Evolutionary conservation across 139 green algal species (phyloP).

Genomic region (Edaphochlamys debaryana): DNA sequence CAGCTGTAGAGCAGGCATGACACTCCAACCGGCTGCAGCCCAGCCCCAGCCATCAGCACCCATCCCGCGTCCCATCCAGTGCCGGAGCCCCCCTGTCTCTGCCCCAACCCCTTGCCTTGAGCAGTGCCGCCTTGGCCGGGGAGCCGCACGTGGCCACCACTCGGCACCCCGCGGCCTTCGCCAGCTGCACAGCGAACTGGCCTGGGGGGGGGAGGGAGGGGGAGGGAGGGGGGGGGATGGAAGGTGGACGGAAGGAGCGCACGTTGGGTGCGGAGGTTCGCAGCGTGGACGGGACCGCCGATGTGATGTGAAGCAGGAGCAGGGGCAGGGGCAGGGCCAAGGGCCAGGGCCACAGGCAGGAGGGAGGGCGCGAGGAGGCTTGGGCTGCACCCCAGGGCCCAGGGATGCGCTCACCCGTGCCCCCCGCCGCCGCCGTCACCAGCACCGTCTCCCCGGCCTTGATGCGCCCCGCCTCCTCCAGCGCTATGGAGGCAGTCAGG

Average conservation of each 20-base stretch:
- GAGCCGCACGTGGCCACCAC: conserved; percentile 91
- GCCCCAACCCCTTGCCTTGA: no score
- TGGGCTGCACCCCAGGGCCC: no score
- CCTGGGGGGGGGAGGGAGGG: conserved; percentile 5
- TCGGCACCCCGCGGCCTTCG: conserved; percentile 81
- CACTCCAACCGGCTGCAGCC: no score
- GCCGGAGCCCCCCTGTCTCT: no score
- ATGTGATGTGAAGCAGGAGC: no score
- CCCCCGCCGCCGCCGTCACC: conserved; percentile 93
- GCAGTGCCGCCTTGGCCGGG: conserved; percentile 78
- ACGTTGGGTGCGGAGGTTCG: not conserved
- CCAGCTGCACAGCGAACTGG: conserved; percentile 96
- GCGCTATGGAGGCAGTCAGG: conserved; percentile 88
- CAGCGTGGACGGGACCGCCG: no score
- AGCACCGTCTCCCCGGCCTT: conserved; percentile 82
- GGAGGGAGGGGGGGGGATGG: not conserved
- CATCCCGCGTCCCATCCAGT: no score
- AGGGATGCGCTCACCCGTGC: conserved; percentile 64
- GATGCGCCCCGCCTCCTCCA: conserved; percentile 65
- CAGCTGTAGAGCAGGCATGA: no score
- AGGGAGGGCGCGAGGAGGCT: no score
- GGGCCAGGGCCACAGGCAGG: no score
- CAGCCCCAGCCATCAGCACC: no score
- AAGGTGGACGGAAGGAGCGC: not conserved
- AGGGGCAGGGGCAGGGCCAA: no score